A percentile compares a stretch with the other conserved stretches of the same genome.
Conservation (phyloP, 257 asterid genomes). For the Apocynum venetum region DNA sequence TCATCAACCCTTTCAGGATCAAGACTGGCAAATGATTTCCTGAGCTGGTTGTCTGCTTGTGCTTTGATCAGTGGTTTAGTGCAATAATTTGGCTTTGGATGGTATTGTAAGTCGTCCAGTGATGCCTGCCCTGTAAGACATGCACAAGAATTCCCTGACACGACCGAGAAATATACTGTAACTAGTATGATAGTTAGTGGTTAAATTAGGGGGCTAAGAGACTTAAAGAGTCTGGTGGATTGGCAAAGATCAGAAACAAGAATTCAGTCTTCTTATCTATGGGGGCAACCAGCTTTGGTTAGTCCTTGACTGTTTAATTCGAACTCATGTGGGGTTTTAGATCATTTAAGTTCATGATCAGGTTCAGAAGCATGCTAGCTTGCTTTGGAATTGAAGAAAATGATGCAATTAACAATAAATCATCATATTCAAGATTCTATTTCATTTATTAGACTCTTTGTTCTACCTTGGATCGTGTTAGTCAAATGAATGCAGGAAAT, state of each 20-base stretch:
- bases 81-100: constrained; percentile 28
- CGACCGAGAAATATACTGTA: constrained; percentile 10
- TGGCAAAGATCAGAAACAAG: not conserved
- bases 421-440: not conserved
- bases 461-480: not conserved
- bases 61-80: constrained; percentile 36
- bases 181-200: constrained; percentile 11
- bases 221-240: not conserved
- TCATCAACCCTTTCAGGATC: constrained; percentile 57
- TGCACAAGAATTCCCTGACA: constrained; percentile 37
- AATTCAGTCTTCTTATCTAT: too few species aligned
- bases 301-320: not conserved
- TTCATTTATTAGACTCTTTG: not conserved
- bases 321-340: not conserved
- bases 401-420: not conserved
- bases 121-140: constrained; percentile 62
- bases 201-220: not conserved
- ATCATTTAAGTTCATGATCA: not conserved
- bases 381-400: not conserved
- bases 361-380: not conserved
- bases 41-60: constrained; percentile 48
- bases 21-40: constrained; percentile 64
- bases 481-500: not conserved
- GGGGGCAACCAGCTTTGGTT: not conserved
- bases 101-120: constrained; percentile 35